Evolutionary conservation across 345 rosid genomes (phyloP), one percentile per base, ranked within the genome.

Genomic region (Geranium brycei): DNA sequence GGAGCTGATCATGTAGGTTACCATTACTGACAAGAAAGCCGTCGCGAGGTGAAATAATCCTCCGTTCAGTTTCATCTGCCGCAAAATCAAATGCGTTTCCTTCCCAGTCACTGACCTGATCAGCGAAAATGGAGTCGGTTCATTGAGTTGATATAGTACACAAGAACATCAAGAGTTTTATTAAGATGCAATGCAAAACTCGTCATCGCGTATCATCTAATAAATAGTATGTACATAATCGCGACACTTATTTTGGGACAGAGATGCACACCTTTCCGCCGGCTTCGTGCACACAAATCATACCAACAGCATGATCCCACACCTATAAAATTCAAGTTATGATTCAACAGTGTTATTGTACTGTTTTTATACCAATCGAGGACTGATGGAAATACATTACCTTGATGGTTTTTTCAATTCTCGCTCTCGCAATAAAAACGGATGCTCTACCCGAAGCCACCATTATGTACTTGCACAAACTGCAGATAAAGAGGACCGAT

Each of bases 221-320:
- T 23, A 23, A 23, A 23, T 23, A 23, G 28, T 23, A 23, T 23
- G 28, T 23, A 23, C 28, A 23, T 23, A 23, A 23, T 17, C 13
- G 17, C 2, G 28, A 58, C 28, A 23, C 28, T 23, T 23, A 23
- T 23, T 23, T 23, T 2, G 3, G 2, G 28, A 18, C 28, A 8
- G 10, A 23, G 28, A 12, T 10, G 57, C 69, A 14, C 65, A 90
- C 98, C 96, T 79, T 91, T 71, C 98, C 98, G 65, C 92, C 95
- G 0, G 98, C 95, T 82, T 91, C 98, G 69, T 68, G 84, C 59
- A 87, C 92, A 5, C 98, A 91, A 71, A 89, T 79, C 66, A 84
- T 66, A 53, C 98, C 96, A 75, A 86, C 92, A 75, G 95, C 98
- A 83, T 89, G 98, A 79, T 91, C 96, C 98, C 98, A 91, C 41